phyloP scores from a whole-genome alignment of 164 flowering plant species.

The Echeveria elegans region DNA sequence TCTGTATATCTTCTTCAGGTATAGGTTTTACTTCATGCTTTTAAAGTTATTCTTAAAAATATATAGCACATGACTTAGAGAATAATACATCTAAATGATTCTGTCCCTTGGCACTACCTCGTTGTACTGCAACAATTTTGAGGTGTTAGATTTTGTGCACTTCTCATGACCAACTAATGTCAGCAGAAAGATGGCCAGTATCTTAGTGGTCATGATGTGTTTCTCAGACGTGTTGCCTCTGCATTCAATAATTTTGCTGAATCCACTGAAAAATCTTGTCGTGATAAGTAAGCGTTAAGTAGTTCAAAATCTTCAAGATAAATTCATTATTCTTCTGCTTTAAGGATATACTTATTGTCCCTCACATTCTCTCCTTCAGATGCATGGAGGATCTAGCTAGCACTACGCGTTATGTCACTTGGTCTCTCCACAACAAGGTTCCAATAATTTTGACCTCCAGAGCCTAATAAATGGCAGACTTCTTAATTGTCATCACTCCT shows the following conservation, averaged over 20 bases:
- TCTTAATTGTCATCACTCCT: background rate
- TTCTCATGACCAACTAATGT: background rate
- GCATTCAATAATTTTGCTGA: slow-evolving; percentile 87
- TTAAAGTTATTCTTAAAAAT: too few species aligned
- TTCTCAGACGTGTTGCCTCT: slow-evolving; percentile 76
- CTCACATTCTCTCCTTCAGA: slow-evolving; percentile 27
- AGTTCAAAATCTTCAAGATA: background rate
- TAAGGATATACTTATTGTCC: background rate
- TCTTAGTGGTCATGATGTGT: slow-evolving; percentile 86
- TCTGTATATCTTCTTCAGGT: slow-evolving; percentile 92
- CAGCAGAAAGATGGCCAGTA: slow-evolving; percentile 93
- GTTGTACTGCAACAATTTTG: background rate
- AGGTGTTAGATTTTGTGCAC: background rate
- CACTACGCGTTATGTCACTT: slow-evolving; percentile 87
- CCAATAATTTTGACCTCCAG: background rate
- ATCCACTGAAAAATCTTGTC: slow-evolving; percentile 78
- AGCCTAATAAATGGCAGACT: background rate
- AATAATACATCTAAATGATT: background rate
- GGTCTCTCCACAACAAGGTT: slow-evolving; percentile 99
- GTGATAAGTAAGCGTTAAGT: slow-evolving; percentile 47
- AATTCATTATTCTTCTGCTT: background rate
- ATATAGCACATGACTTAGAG: background rate
- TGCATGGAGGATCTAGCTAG: slow-evolving; percentile 89
- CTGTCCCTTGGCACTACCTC: background rate
- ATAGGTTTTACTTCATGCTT: background rate